Base-by-base conservation (phyloP, 2,329 filamentous ascomycete species). In the Fusarium sp. region DNA sequence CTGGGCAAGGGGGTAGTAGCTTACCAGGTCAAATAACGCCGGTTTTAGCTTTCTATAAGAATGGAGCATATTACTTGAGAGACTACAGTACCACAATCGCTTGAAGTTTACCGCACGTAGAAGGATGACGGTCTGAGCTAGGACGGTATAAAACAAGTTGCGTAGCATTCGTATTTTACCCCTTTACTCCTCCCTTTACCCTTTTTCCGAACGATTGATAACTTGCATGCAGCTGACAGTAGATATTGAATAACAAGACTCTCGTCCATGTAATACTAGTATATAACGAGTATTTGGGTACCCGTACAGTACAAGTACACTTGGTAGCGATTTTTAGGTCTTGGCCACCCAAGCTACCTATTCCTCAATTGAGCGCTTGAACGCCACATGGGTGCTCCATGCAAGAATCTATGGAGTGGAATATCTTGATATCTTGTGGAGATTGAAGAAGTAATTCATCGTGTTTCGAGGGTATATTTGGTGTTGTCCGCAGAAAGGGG, bases 371-470 rank as follows among this genome's bases (percentile, higher is more conserved):
- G 49, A 20, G 20, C 13, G 7, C 10, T 16, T 4, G 9, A 27
- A 37, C 14, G n/a, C 14, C 32, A 5, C 13, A 18, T 18, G 12
- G 9, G 13, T n/a, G 10, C 10, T 18, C 23, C 9, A 6, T 18
- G 5, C 13, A 21, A 18, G 23, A 18, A 13, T 4, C 0, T 13
- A 21, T 7, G 23, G 5, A 21, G 14, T 13, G 3, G 7, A 12
- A 11, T 13, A 7, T 11, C 23, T 9, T 3, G 4, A 5, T 1
- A 3, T 10, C 9, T 2, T 2, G 14, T 10, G 3, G 8, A 21
- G 3, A 5, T 5, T 9, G 5, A 9, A 7, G 9, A 27, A 21
- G 12, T 10, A 20, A 7, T 21, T 7, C 9, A 14, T 11, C 4
- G 49, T 7, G 4, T 20, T 14, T 16, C 13, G 18, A 21, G n/a